These are phyloP conservation scores for Antrodiella citrinella DNA, from an alignment of 768 basidiomycete genomes.

Conservation along the genomic window DNA sequence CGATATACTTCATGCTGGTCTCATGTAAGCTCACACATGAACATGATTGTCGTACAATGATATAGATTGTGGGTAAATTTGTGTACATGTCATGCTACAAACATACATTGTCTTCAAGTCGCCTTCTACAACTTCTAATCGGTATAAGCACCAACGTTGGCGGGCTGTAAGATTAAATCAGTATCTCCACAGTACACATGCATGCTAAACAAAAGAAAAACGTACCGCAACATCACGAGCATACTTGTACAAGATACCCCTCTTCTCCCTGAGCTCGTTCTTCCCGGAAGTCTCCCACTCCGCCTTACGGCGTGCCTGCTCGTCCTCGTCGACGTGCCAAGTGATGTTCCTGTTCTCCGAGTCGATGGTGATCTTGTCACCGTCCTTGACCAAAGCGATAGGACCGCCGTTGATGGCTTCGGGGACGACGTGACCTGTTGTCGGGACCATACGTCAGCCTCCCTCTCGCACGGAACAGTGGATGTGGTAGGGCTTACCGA, in stretches of 20 bases:
- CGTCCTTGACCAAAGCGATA: slow-evolving; percentile 80
- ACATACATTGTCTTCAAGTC: neutral
- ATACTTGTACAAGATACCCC: slow-evolving; percentile 74
- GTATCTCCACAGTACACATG: slow-evolving; percentile 4
- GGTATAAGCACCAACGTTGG: slow-evolving; percentile 74
- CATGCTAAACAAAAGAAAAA: slow-evolving; percentile 5
- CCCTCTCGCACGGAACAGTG: neutral
- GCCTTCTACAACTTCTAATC: slow-evolving; percentile 42
- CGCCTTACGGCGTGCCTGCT: slow-evolving; percentile 48
- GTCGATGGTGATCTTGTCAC: slow-evolving; percentile 73
- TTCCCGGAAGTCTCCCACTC: slow-evolving; percentile 69
- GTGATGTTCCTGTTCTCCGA: slow-evolving; percentile 54
- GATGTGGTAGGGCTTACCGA: slow-evolving; percentile 27
- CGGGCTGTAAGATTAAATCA: slow-evolving; percentile 42
- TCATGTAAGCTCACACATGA: too few relatives aligned
- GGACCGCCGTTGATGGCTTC: slow-evolving; percentile 77
- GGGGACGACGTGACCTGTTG: slow-evolving; percentile 53
- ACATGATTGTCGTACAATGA: neutral
- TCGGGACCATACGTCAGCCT: neutral
- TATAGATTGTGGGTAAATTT: neutral
- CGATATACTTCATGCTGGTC: too few relatives aligned
- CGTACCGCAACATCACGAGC: slow-evolving; percentile 82
- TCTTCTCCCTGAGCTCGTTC: slow-evolving; percentile 53
- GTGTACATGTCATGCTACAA: neutral
- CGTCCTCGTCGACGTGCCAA: slow-evolving; percentile 66